Evolutionary conservation across 306 rosid species (phyloP).

Genomic region (Adenanthera pavonina): DNA sequence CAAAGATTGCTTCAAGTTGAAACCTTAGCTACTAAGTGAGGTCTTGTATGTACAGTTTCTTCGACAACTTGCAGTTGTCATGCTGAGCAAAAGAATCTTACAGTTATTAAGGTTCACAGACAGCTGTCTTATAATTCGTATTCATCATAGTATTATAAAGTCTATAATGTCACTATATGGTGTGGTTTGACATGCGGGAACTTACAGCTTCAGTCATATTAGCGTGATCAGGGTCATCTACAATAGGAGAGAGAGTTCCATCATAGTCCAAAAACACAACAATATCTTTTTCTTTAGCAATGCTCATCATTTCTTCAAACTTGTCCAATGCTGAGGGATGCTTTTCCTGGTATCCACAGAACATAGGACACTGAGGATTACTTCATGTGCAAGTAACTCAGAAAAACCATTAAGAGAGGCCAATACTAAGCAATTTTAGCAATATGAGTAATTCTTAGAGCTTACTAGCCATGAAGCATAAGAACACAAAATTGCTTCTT

Average conservation of each 20-base stretch:
- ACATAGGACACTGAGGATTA: background rate
- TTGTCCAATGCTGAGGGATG: constrained; percentile 57
- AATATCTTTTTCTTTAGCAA: constrained; percentile 51
- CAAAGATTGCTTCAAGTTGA: too few relatives aligned
- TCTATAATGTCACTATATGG: background rate
- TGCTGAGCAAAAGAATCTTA: too few relatives aligned
- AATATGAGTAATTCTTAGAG: constrained; percentile 10
- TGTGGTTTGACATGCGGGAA: background rate
- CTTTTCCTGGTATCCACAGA: constrained; percentile 42
- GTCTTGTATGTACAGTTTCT: background rate
- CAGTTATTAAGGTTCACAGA: too few relatives aligned
- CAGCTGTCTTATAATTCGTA: too few relatives aligned
- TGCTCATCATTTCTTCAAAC: constrained; percentile 59
- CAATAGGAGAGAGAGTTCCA: constrained; percentile 66
- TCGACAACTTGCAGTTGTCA: background rate
- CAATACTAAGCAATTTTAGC: background rate
- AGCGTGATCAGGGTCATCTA: constrained; percentile 58
- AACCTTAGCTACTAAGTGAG: background rate
- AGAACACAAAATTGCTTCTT: constrained; percentile 34
- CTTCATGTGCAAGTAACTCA: background rate
- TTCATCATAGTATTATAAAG: too few relatives aligned
- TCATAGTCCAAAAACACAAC: constrained; percentile 70
- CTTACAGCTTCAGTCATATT: constrained; percentile 55
- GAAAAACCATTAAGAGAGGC: background rate
- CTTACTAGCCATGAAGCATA: constrained; percentile 63